phyloP scores from a whole-genome alignment of 306 rosid genomes.

The Vicia sativa region DNA sequence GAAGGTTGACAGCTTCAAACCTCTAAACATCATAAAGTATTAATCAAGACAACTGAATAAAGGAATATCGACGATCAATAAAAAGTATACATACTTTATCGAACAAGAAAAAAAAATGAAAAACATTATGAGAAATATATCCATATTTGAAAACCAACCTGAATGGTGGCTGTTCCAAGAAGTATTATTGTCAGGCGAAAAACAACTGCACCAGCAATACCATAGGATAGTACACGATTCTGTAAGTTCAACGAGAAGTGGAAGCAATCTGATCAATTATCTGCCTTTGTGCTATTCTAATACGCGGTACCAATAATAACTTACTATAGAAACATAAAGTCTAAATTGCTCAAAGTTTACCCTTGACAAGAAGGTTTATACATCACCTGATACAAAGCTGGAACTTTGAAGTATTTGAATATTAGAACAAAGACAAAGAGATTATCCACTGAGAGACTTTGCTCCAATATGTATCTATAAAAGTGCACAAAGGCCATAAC shows the following conservation, averaged over 20 bases:
- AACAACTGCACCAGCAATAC: constrained; percentile 87
- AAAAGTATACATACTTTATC: constrained; percentile 17
- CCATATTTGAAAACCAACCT: constrained; percentile 52
- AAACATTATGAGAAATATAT: constrained; percentile 19
- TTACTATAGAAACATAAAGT: constrained; percentile 21
- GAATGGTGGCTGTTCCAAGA: constrained; percentile 82
- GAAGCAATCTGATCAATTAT: constrained; percentile 33
- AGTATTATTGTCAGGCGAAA: constrained; percentile 77
- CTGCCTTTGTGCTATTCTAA: background rate
- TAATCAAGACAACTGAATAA: constrained; percentile 39
- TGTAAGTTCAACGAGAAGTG: constrained; percentile 43
- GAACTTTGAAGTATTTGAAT: constrained; percentile 94
- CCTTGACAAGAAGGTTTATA: constrained; percentile 26
- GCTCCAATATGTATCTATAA: constrained; percentile 87
- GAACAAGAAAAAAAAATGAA: background rate
- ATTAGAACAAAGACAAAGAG: constrained; percentile 88
- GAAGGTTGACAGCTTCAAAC: constrained; percentile 86
- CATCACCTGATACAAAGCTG: constrained; percentile 75
- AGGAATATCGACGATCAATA: constrained; percentile 30
- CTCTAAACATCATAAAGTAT: constrained; percentile 56
- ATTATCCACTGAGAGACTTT: constrained; percentile 94
- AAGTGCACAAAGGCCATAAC: constrained; percentile 31
- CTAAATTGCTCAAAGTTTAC: constrained; percentile 22
- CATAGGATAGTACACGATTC: constrained; percentile 93
- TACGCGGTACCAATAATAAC: constrained; percentile 22